Evolutionary conservation across 495 filamentous ascomycete species (phyloP).

Genomic region (Penicillium ucsense): DNA sequence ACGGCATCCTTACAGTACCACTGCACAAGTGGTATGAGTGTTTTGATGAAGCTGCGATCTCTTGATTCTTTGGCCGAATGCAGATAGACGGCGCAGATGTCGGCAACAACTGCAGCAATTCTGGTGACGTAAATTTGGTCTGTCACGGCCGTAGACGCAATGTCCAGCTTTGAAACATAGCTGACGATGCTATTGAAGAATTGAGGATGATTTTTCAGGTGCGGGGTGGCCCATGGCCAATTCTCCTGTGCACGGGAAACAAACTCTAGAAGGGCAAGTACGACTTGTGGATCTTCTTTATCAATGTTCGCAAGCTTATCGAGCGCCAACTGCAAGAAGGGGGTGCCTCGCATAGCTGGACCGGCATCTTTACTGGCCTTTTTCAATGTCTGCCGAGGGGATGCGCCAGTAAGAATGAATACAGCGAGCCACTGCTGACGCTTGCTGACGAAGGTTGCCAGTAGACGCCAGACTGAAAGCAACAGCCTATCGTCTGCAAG

Average conservation of each 20-base stretch:
- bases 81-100: conserved; percentile 84
- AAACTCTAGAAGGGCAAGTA: conserved; percentile 73
- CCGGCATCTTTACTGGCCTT: conserved; percentile 32
- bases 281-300: conserved; percentile 47
- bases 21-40: conserved; percentile 60
- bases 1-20: conserved; percentile 72
- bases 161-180: conserved; percentile 55
- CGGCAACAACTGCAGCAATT: conserved; percentile 71
- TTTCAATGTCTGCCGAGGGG: conserved; percentile 62
- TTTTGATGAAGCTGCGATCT: conserved; percentile 53
- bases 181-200: conserved; percentile 62
- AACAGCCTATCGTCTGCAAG: conserved; percentile 50
- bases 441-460: conserved; percentile 79
- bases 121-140: conserved; percentile 49
- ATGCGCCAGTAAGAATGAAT: conserved; percentile 79
- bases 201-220: conserved; percentile 57
- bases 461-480: conserved; percentile 68
- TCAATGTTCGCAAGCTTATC: conserved; percentile 62
- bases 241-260: conserved; percentile 76
- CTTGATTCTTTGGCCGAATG: conserved; percentile 68
- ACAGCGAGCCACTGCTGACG: conserved; percentile 94
- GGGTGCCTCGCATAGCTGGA: conserved; percentile 38
- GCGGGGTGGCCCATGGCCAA: conserved; percentile 83
- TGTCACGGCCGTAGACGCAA: conserved; percentile 31
- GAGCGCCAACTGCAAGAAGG: conserved; percentile 67